Conservation (phyloP, 192 early-diverging fungal genomes). For the Lobosporangium transversale region DNA sequence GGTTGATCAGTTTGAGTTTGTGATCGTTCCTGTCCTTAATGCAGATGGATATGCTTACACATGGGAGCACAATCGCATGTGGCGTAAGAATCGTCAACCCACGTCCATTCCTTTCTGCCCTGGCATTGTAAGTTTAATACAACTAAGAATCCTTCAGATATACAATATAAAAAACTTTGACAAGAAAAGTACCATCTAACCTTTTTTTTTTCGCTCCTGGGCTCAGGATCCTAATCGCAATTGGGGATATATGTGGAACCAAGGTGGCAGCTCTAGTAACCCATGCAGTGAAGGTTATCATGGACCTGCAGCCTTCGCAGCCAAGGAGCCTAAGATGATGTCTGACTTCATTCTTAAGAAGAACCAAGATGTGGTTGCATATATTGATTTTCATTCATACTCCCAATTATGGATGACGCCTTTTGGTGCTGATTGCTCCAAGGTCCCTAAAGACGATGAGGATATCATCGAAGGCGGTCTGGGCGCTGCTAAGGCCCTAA, state of each 20-base stretch:
- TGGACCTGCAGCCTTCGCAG: constrained; percentile 61
- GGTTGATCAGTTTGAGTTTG: constrained; percentile 61
- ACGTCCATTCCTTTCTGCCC: constrained; percentile 61
- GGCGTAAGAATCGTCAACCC: constrained; percentile 73
- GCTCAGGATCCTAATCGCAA: constrained; percentile 68
- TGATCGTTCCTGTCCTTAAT: constrained; percentile 71
- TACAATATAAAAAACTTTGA: not conserved
- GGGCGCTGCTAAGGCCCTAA: constrained; percentile 63
- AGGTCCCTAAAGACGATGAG: constrained; percentile 56
- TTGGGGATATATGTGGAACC: constrained; percentile 68
- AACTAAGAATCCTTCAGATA: not conserved
- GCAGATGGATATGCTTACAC: constrained; percentile 72
- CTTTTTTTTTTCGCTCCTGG: not conserved
- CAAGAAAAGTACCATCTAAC: not conserved
- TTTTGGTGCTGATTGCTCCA: constrained; percentile 66
- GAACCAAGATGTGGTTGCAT: constrained; percentile 52
- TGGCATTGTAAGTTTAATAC: constrained; percentile 56
- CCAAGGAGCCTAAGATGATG: constrained; percentile 62
- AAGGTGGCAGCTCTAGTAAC: constrained; percentile 61
- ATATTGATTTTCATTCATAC: constrained; percentile 71
- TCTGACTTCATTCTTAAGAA: constrained; percentile 58
- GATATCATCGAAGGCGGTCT: constrained; percentile 53
- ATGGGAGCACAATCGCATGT: constrained; percentile 59
- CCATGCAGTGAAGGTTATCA: constrained; percentile 69
- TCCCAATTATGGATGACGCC: constrained; percentile 73